phyloP scores from a whole-genome alignment of 306 rosid species.

The Albizia julibrissin region DNA sequence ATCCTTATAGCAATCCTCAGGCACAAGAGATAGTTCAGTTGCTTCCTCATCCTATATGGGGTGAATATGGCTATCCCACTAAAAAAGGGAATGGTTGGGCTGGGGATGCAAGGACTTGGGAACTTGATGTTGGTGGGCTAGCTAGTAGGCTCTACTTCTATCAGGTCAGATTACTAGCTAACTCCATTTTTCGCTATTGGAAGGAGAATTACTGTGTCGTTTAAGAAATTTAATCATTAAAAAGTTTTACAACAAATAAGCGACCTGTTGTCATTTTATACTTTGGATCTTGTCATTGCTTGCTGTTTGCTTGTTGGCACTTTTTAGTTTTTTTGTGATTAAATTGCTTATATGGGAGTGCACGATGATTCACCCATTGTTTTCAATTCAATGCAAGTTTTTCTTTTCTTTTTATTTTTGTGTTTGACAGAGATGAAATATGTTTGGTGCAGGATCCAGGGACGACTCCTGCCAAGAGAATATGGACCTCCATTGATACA shows the following conservation, averaged over 20 bases:
- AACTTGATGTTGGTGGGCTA: slow-evolving; percentile 68
- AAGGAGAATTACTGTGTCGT: background rate
- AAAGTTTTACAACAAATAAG: too few relatives aligned
- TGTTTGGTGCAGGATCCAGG: slow-evolving; percentile 58
- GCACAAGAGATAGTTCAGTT: slow-evolving; percentile 69
- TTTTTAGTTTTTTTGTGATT: background rate
- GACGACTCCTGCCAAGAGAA: slow-evolving; percentile 51
- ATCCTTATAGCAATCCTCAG: slow-evolving; percentile 71
- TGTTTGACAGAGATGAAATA: background rate
- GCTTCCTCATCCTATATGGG: slow-evolving; percentile 54
- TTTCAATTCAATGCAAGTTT: background rate
- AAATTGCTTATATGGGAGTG: background rate
- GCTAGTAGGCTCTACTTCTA: slow-evolving; percentile 58
- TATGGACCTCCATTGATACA: slow-evolving; percentile 59
- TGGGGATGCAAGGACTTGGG: slow-evolving; percentile 65
- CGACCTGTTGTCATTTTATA: too few relatives aligned
- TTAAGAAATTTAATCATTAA: background rate
- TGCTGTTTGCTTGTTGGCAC: background rate
- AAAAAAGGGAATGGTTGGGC: slow-evolving; percentile 64
- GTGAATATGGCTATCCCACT: slow-evolving; percentile 51
- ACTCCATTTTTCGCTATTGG: background rate
- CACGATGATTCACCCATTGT: too few relatives aligned
- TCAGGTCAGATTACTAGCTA: slow-evolving; percentile 41
- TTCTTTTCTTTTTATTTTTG: background rate
- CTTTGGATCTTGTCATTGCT: too few relatives aligned